These are phyloP conservation scores for Hydrangea macrophylla DNA, from an alignment of 148 eudicot genomes.

Conservation along the genomic window DNA sequence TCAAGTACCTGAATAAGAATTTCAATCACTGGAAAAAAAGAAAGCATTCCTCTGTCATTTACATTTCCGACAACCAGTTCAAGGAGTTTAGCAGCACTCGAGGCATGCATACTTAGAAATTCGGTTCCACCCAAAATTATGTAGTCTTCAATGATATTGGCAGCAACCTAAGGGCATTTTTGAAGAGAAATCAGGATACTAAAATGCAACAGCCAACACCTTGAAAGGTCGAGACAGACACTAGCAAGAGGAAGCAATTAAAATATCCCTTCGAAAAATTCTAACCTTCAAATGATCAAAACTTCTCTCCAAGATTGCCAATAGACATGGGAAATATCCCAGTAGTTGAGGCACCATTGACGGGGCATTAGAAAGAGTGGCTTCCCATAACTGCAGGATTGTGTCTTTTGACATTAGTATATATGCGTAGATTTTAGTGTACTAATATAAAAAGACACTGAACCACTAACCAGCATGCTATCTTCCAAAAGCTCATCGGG, in stretches of 20 bases:
- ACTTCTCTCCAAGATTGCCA: conserved; percentile 82
- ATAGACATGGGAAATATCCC: conserved; percentile 67
- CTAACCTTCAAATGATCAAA: conserved; percentile 90
- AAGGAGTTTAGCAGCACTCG: conserved; percentile 67
- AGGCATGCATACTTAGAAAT: conserved; percentile 78
- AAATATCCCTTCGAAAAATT: neutral
- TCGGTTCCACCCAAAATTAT: conserved; percentile 82
- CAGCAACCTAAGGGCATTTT: conserved; percentile 76
- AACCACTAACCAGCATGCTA: conserved; percentile 72
- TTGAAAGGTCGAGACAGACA: no score
- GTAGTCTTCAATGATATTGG: conserved; percentile 80
- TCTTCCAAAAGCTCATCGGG: conserved; percentile 98
- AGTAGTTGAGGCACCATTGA: conserved; percentile 78
- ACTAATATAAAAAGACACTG: neutral
- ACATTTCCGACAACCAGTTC: conserved; percentile 86
- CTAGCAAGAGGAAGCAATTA: neutral
- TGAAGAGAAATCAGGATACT: conserved; percentile 10
- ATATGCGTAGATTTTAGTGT: neutral
- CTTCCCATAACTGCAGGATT: conserved; percentile 87
- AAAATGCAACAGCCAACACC: neutral
- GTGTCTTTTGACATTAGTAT: conserved; percentile 12
- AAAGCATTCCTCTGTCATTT: conserved; percentile 81
- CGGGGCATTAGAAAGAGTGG: conserved; percentile 88
- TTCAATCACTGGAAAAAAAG: conserved; percentile 85
- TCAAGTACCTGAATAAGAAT: conserved; percentile 71